Evolutionary conservation across 352 stramenopile genomes (phyloP).

Genomic region (Phytophthora cactorum): DNA sequence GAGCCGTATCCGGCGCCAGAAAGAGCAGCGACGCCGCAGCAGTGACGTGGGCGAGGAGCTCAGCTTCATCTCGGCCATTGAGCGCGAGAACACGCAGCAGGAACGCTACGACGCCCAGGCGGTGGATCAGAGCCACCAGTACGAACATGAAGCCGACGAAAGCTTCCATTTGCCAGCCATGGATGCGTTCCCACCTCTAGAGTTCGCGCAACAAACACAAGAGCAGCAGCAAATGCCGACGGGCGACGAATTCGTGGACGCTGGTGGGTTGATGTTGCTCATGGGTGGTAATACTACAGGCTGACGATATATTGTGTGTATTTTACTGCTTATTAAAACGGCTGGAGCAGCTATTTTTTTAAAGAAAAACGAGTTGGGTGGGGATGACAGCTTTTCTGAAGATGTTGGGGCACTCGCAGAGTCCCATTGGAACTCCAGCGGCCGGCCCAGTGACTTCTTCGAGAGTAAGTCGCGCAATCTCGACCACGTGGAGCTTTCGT

Average conservation of each 20-base stretch:
- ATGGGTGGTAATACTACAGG: not conserved
- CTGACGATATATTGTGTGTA: slow-evolving; percentile 4
- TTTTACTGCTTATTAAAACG: not conserved
- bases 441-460: slow-evolving; percentile 75
- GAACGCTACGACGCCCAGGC: slow-evolving; percentile 3
- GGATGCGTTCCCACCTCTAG: slow-evolving; percentile 35
- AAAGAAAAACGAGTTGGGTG: slow-evolving; percentile 50
- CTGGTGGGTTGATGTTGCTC: slow-evolving; percentile 42
- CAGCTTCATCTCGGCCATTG: slow-evolving; percentile 41
- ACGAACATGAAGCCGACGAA: slow-evolving; percentile 9
- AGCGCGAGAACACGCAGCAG: slow-evolving; percentile 24
- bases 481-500: slow-evolving; percentile 74
- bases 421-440: slow-evolving; percentile 39
- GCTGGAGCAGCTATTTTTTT: slow-evolving; percentile 46
- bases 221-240: slow-evolving; percentile 30
- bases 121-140: not conserved
- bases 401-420: slow-evolving; percentile 30
- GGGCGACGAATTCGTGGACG: slow-evolving; percentile 77
- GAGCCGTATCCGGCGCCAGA: slow-evolving; percentile 33
- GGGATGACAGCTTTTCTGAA: slow-evolving; percentile 54
- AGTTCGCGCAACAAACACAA: slow-evolving; percentile 2
- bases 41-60: slow-evolving; percentile 35
- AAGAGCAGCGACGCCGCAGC: slow-evolving; percentile 19
- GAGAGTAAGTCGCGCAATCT: slow-evolving; percentile 75
- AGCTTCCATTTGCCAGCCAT: slow-evolving; percentile 48